Base-by-base conservation (phyloP, 805 yeast genomes). In the Metschnikowia chrysomelidarum region DNA sequence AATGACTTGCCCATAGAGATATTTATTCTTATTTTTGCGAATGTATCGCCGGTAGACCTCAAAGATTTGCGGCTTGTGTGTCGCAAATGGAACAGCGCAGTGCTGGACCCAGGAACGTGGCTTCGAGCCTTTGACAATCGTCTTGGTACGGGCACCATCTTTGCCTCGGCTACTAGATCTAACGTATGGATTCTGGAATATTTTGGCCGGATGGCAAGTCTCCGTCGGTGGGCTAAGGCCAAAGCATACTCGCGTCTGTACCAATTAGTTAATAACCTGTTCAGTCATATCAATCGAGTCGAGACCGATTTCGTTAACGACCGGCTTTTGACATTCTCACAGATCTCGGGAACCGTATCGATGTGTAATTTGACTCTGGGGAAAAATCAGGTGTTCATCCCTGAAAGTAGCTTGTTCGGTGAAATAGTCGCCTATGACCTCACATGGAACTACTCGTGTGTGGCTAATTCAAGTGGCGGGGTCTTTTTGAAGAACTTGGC, bases 31-130 rank as follows among this genome's bases (percentile, higher is more conserved):
- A 58, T 76, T 11, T 73, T 76, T 45, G 54, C 71, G 4, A 54
- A 64, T 34, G 61, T 75, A 6, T 76, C 75, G 35, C 70, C 76
- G 3, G 44, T 54, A 3, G 68, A 75, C 19, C 54, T 76, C 29
- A 57, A 57, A 32, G 52, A 47, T 13, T 47, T 69, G 6, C 59
- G 74, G 6, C 43, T 61, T 14, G 82, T 76, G 5, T 75, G 80
- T 43, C 62, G 56, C 32, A 47, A 58, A 28, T 76, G 82, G 82
- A 57, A 67, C 40, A 42, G 43, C 25, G 64, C 71, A 2, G 61
- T 73, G 2, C 59, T 60, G 35, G 75, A 74, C 46, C 62, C 65
- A 36, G 53, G 59, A 8, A 67, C 74, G 17, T 76, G 81, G 81
- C 55, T 57, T 41, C 62, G 59, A 24, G 65, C 75, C 5, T 75